A percentile compares a stretch with the other conserved stretches of the same genome.
phyloP scores from a whole-genome alignment of 441 rosid species.

The Aquilaria agallochum region DNA sequence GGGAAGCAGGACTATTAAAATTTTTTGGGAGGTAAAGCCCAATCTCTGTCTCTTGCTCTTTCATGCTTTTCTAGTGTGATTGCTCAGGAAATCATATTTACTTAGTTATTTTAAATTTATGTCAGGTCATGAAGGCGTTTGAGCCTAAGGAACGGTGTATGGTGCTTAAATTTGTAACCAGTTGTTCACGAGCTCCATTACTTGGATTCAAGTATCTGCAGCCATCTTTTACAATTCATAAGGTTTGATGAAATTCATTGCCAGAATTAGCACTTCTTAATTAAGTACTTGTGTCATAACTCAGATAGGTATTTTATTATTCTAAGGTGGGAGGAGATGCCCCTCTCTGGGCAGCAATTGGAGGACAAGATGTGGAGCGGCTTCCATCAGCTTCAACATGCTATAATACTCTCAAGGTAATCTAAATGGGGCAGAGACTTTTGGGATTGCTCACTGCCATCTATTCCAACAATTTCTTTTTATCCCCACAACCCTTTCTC shows the following conservation, averaged over 20 bases:
- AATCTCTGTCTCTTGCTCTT: constrained; percentile 9
- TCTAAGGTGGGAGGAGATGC: constrained; percentile 84
- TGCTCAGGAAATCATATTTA: neutral
- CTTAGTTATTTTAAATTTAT: constrained; percentile 5
- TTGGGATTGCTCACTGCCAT: neutral
- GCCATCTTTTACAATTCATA: constrained; percentile 93
- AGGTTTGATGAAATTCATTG: constrained; percentile 38
- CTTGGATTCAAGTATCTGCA: constrained; percentile 96
- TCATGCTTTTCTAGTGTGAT: neutral
- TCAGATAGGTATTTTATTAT: constrained; percentile 19
- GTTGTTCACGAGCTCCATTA: constrained; percentile 97
- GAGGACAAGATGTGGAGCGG: constrained; percentile 98
- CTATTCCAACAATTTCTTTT: neutral
- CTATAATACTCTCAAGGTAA: constrained; percentile 98
- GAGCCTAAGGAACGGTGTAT: constrained; percentile 87
- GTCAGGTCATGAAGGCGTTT: constrained; percentile 86
- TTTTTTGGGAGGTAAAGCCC: constrained; percentile 90
- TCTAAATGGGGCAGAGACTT: neutral
- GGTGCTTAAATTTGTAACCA: constrained; percentile 97
- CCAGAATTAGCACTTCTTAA: neutral
- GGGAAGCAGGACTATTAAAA: constrained; percentile 84
- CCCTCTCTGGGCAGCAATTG: constrained; percentile 90
- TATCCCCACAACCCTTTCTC: no score
- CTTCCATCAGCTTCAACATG: constrained; percentile 99
- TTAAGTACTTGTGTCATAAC: constrained; percentile 3